A percentile compares a stretch with the other conserved stretches of the same genome.
Conservation (phyloP, 2,329 filamentous ascomycete species). For the Diaporthe caulivora region DNA sequence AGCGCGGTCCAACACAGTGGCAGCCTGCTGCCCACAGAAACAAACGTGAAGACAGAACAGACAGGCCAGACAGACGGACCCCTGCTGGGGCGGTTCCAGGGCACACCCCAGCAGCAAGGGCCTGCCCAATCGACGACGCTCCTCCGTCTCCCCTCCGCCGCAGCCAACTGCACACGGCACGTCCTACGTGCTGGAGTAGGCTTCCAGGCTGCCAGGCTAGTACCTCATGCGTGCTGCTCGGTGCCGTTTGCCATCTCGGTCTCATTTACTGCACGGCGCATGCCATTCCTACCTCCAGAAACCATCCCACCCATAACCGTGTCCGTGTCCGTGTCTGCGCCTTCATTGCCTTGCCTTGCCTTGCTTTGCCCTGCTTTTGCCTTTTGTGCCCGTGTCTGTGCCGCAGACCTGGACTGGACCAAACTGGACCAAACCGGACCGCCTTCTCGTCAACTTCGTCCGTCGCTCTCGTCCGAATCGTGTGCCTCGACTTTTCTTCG, state of each 20-base stretch:
- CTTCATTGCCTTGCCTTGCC: not conserved
- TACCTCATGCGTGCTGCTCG: not conserved
- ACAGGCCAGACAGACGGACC: too few species aligned
- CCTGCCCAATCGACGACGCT: constrained; percentile 16
- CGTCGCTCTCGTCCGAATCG: not conserved
- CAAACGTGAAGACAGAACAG: too few species aligned
- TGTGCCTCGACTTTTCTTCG: constrained; percentile 3
- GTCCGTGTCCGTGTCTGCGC: not conserved
- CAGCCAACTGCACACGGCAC: constrained; percentile 15
- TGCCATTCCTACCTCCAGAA: constrained; percentile 14
- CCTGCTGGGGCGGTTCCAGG: constrained; percentile 3
- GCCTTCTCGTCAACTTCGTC: not conserved
- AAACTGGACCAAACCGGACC: not conserved
- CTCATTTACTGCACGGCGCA: constrained; percentile 20
- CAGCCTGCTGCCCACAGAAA: constrained; percentile 8
- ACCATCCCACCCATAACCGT: not conserved
- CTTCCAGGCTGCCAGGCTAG: not conserved
- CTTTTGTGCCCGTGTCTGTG: not conserved
- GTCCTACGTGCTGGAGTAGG: too few species aligned
- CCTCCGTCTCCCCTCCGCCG: constrained; percentile 6
- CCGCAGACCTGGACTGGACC: constrained; percentile 1
- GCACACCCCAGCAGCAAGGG: constrained; percentile 10
- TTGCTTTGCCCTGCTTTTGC: not conserved
- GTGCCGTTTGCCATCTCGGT: constrained; percentile 4
- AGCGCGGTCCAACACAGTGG: constrained; percentile 18